Percentiles rank a stretch among this genome's conserved stretches.
Evolutionary conservation across 2,329 filamentous ascomycete species (phyloP).

Genomic region (Leptoxyphium fumago): DNA sequence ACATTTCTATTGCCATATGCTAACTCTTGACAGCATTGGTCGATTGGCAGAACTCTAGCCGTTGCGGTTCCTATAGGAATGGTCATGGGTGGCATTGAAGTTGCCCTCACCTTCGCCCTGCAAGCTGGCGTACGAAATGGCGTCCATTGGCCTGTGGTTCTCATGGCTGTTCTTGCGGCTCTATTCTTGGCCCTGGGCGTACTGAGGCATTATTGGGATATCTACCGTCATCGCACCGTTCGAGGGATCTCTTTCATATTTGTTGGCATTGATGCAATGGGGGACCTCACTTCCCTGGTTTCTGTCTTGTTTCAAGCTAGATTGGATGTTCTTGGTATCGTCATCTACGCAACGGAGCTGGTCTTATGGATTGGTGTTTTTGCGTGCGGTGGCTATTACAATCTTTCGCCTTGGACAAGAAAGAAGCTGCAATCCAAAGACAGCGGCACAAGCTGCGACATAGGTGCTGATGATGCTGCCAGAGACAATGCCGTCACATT

Average conservation of each 20-base stretch:
- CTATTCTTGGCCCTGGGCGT: slow-evolving; percentile 50
- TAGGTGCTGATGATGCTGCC: slow-evolving; percentile 4
- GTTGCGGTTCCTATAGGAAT: slow-evolving; percentile 38
- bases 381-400: slow-evolving; percentile 49
- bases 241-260: slow-evolving; percentile 60
- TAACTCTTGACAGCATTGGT: slow-evolving; percentile 33
- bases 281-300: slow-evolving; percentile 51
- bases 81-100: slow-evolving; percentile 45
- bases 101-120: slow-evolving; percentile 43
- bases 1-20: background rate
- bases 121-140: slow-evolving; percentile 29
- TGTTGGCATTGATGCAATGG: slow-evolving; percentile 53
- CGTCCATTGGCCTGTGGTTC: slow-evolving; percentile 45
- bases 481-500: slow-evolving; percentile 22
- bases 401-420: slow-evolving; percentile 43
- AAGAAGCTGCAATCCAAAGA: slow-evolving; percentile 16
- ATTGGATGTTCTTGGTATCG: slow-evolving; percentile 46
- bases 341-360: slow-evolving; percentile 53
- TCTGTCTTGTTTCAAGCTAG: slow-evolving; percentile 48
- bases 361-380: slow-evolving; percentile 54
- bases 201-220: slow-evolving; percentile 54
- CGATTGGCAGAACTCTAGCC: slow-evolving; percentile 31
- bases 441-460: slow-evolving; percentile 2
- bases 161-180: slow-evolving; percentile 54
- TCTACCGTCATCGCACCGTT: slow-evolving; percentile 50